Conservation (phyloP, 768 basidiomycete species). For the Leucocoprinus leucothites region DNA sequence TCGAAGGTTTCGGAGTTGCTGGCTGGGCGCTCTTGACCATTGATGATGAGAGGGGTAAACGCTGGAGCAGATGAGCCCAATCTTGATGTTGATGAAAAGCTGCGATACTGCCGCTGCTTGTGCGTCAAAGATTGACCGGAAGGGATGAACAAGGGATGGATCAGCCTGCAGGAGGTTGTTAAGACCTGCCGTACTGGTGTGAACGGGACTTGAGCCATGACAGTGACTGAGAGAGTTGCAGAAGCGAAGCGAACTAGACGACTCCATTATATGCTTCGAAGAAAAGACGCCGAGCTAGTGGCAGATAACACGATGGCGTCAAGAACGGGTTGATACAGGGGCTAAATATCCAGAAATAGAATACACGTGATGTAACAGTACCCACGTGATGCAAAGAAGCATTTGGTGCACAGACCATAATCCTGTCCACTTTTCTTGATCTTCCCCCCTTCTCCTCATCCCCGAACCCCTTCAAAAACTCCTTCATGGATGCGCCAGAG, state of each 20-base stretch:
- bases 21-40: constrained; percentile 34
- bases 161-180: no score
- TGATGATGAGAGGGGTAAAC: constrained; percentile 32
- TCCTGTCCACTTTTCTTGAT: constrained; percentile 20
- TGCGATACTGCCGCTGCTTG: no score
- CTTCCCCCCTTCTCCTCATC: constrained; percentile 13
- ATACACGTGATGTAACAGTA: background rate
- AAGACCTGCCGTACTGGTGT: no score
- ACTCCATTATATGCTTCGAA: no score
- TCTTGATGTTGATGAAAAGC: no score
- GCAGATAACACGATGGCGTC: no score
- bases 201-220: constrained; percentile 14
- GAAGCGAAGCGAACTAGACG: no score
- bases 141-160: no score
- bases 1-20: constrained; percentile 41
- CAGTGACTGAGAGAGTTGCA: background rate
- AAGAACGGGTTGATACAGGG: no score
- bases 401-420: constrained; percentile 27
- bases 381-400: constrained; percentile 23
- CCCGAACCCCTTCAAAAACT: constrained; percentile 14
- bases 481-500: constrained; percentile 15
- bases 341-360: no score
- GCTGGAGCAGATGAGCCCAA: no score
- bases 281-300: background rate
- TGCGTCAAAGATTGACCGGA: no score